Evolutionary conservation across 768 basidiomycete species (phyloP).

Genomic region (Suillus occidentalis): DNA sequence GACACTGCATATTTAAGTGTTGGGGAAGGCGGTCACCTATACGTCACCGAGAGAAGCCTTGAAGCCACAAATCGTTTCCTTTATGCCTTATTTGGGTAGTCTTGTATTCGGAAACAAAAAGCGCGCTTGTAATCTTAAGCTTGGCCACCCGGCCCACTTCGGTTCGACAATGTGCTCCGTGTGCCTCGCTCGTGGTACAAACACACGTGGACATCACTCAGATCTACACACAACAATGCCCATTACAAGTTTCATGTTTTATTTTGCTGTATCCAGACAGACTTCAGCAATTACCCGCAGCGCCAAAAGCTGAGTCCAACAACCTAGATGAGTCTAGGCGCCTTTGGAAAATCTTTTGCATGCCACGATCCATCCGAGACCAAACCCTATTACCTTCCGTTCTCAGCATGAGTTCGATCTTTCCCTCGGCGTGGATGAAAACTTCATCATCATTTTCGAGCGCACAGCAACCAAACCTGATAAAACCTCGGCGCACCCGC

Average conservation of each 20-base stretch:
- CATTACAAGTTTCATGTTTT: background rate
- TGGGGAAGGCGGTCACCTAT: constrained; percentile 13
- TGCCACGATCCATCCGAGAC: constrained; percentile 27
- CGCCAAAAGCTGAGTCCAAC: background rate
- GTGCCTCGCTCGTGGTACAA: background rate
- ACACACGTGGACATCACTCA: background rate
- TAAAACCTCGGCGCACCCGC: constrained; percentile 22
- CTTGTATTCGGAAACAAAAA: constrained; percentile 33
- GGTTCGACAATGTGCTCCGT: constrained; percentile 6
- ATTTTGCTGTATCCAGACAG: background rate
- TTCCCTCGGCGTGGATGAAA: constrained; percentile 29
- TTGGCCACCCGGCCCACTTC: constrained; percentile 4
- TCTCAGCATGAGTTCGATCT: constrained; percentile 21
- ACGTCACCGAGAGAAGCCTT: background rate
- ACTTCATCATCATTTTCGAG: constrained; percentile 31
- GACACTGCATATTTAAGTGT: constrained; percentile 12
- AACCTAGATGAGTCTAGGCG: background rate
- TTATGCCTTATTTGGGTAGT: constrained; percentile 33
- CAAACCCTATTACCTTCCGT: constrained; percentile 14
- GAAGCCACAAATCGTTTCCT: constrained; percentile 11
- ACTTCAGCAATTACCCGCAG: background rate
- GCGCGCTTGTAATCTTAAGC: background rate
- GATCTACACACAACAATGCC: background rate
- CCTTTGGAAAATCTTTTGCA: constrained; percentile 28
- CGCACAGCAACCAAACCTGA: constrained; percentile 18